Conservation (phyloP, 768 basidiomycete species). For the Mycena filopes region DNA sequence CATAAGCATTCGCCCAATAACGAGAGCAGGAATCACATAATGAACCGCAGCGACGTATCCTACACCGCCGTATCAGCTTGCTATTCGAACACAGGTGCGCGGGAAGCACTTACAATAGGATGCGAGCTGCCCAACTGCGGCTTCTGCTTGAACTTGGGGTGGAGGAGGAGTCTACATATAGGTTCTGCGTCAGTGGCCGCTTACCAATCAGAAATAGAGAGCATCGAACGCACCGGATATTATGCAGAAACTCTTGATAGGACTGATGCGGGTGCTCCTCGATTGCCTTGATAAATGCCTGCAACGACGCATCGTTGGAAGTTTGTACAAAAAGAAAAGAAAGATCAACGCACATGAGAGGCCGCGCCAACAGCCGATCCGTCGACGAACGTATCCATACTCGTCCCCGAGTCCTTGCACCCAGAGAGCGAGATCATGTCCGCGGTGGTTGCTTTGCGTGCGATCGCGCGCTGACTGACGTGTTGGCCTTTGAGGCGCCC, state of each 20-base stretch:
- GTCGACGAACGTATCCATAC: constrained; percentile 72
- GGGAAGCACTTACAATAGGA: constrained; percentile 60
- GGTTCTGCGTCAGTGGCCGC: too few relatives aligned
- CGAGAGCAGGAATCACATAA: constrained; percentile 4
- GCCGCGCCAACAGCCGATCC: constrained; percentile 81
- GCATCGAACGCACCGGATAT: constrained; percentile 62
- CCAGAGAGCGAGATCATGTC: constrained; percentile 86
- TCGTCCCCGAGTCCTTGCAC: constrained; percentile 76
- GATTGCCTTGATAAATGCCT: constrained; percentile 70
- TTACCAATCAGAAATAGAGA: too few relatives aligned
- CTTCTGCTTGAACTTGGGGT: constrained; percentile 72
- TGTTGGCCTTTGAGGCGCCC: constrained; percentile 61
- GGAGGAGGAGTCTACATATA: constrained; percentile 68
- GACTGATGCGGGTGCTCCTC: constrained; percentile 66
- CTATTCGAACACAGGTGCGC: not conserved
- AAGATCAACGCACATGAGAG: constrained; percentile 75
- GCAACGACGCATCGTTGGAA: not conserved
- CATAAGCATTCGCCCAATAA: too few relatives aligned
- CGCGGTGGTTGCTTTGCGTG: constrained; percentile 65
- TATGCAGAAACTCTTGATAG: constrained; percentile 69
- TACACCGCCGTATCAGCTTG: constrained; percentile 1
- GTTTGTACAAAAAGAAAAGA: not conserved
- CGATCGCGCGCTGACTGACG: constrained; percentile 44
- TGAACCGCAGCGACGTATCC: constrained; percentile 21
- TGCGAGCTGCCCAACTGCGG: constrained; percentile 82